Percentiles rank a stretch among this genome's conserved stretches.
These are phyloP conservation scores for Claviceps digitariae DNA, from an alignment of 2,329 filamentous ascomycete species.

Conservation along the genomic window DNA sequence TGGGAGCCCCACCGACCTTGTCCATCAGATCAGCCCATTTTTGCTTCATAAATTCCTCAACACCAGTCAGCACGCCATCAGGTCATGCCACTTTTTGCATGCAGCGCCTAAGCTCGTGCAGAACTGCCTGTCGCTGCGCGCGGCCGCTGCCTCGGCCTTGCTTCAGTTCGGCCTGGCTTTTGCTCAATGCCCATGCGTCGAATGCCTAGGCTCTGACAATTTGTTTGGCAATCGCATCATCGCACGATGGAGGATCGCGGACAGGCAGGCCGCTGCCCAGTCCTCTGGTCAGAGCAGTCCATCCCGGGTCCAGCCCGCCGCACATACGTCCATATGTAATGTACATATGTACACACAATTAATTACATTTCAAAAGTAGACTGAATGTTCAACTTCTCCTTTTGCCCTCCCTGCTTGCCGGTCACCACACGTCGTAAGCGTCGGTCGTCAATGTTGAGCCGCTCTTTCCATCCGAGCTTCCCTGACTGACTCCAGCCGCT, in stretches of 20 bases:
- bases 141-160: constrained; percentile 3
- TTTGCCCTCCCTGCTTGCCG: not conserved
- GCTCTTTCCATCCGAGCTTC: not conserved
- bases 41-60: constrained; percentile 19
- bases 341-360: no score
- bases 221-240: not conserved
- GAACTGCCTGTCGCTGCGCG: not conserved
- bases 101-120: constrained; percentile 2
- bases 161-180: not conserved
- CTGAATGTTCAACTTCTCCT: not conserved
- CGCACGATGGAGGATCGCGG: not conserved
- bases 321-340: no score
- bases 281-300: no score
- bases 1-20: constrained; percentile 5
- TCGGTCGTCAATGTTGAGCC: not conserved
- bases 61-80: constrained; percentile 15
- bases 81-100: constrained; percentile 23
- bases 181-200: not conserved
- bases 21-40: constrained; percentile 23
- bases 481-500: not conserved
- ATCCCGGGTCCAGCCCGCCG: no score
- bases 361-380: no score
- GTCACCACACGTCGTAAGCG: not conserved
- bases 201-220: not conserved
- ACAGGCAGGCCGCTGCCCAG: not conserved